phyloP scores from a whole-genome alignment of 2,329 filamentous ascomycete species.

The Karstenula rhodostoma region DNA sequence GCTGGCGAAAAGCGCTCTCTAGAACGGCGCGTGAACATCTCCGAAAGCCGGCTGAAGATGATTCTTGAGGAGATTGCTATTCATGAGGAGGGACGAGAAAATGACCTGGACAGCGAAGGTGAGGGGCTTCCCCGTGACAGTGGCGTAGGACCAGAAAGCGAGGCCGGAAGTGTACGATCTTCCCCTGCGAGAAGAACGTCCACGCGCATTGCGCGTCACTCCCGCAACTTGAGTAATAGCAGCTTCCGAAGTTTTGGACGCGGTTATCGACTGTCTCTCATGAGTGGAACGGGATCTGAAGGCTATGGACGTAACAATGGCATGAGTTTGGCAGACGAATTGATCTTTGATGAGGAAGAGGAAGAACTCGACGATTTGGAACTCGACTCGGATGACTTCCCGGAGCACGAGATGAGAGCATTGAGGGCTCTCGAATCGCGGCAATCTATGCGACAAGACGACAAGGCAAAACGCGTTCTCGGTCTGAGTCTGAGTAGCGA shows the following conservation, averaged over 20 bases:
- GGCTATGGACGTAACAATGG: slow-evolving; percentile 68
- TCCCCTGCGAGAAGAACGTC: slow-evolving; percentile 60
- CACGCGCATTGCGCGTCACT: slow-evolving; percentile 61
- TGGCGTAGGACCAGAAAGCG: slow-evolving; percentile 63
- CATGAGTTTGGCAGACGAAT: slow-evolving; percentile 86
- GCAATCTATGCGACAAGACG: slow-evolving; percentile 51
- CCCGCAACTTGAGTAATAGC: slow-evolving; percentile 63
- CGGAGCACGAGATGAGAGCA: slow-evolving; percentile 52
- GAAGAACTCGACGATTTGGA: slow-evolving; percentile 59
- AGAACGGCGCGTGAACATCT: slow-evolving; percentile 88
- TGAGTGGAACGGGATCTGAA: slow-evolving; percentile 64
- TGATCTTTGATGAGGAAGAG: slow-evolving; percentile 85
- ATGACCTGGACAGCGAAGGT: slow-evolving; percentile 63
- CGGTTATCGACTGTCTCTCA: slow-evolving; percentile 75
- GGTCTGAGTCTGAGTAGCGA: slow-evolving; percentile 48
- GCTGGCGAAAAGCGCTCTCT: slow-evolving; percentile 81
- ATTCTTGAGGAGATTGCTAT: slow-evolving; percentile 87
- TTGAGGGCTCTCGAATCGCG: slow-evolving; percentile 51
- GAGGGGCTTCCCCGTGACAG: slow-evolving; percentile 71
- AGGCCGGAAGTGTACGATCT: slow-evolving; percentile 76
- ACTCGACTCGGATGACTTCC: slow-evolving; percentile 72
- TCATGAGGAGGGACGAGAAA: slow-evolving; percentile 61
- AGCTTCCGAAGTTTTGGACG: slow-evolving; percentile 60
- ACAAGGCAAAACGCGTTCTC: slow-evolving; percentile 57
- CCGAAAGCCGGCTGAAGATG: slow-evolving; percentile 82